These are phyloP conservation scores for Falciphora oryzae DNA, from an alignment of 2,329 filamentous ascomycete species.

Conservation along the genomic window DNA sequence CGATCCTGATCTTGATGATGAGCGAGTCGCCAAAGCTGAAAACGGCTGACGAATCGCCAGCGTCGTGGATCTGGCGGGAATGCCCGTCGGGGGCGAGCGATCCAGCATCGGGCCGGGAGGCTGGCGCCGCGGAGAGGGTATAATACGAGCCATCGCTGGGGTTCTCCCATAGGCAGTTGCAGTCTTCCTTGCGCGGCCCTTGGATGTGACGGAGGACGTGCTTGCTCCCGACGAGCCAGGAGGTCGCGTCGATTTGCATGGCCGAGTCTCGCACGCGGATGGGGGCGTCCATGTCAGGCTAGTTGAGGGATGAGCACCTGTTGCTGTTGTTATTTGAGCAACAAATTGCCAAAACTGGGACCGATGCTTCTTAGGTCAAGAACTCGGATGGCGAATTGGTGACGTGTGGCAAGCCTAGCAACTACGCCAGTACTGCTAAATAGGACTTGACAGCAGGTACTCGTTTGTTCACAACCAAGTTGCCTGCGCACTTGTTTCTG, in stretches of 20 bases:
- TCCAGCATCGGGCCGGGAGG: conserved; percentile 8
- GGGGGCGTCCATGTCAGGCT: neutral
- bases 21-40: conserved; percentile 5
- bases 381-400: no score
- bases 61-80: conserved; percentile 11
- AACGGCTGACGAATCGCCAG: conserved; percentile 4
- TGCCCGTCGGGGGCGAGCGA: conserved; percentile 13
- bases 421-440: no score
- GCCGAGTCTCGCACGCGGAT: conserved; percentile 15
- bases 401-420: no score
- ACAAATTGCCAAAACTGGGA: neutral
- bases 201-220: conserved; percentile 15
- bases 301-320: neutral
- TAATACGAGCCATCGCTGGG: conserved; percentile 13
- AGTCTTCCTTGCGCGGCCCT: conserved; percentile 10
- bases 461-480: no score
- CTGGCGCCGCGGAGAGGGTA: conserved; percentile 12
- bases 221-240: conserved; percentile 15
- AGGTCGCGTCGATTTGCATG: conserved; percentile 14
- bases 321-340: neutral
- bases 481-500: no score
- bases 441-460: no score
- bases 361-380: no score
- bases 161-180: conserved; percentile 12
- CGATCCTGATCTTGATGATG: conserved; percentile 3